phyloP scores from a whole-genome alignment of 1,284 basidiomycete genomes.

The Pseudozyma sp. region DNA sequence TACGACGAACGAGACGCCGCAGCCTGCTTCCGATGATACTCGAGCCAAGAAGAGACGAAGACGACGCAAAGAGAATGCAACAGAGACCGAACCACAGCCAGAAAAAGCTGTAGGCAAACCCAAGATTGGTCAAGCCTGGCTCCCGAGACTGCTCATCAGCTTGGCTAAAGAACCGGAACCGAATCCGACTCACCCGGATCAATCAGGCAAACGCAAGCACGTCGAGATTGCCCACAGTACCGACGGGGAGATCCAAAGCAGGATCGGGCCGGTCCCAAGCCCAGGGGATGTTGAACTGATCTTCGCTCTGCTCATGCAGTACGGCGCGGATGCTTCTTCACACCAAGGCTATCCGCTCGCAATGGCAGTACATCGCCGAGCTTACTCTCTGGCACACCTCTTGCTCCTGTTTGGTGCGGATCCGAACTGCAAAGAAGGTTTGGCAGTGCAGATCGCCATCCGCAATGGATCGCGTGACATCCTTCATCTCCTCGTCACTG shows the following conservation, averaged over 20 bases:
- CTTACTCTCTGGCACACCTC: conserved; percentile 26
- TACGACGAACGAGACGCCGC: neutral
- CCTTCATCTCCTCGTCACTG: conserved; percentile 25
- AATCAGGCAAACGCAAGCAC: neutral
- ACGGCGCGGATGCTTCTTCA: conserved; percentile 26
- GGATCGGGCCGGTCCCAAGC: conserved; percentile 19
- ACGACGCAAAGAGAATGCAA: neutral
- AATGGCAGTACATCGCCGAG: conserved; percentile 37
- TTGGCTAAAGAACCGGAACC: neutral
- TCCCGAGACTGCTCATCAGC: conserved; percentile 1
- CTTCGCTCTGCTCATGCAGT: conserved; percentile 14
- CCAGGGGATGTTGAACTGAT: conserved; percentile 17
- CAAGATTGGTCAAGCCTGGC: neutral
- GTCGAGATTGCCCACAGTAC: neutral
- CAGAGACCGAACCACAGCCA: neutral
- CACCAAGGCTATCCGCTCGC: conserved; percentile 42
- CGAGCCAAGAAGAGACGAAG: conserved; percentile 17
- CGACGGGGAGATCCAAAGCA: neutral
- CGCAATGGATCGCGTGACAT: conserved; percentile 21
- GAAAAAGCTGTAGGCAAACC: neutral
- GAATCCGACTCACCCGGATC: too few relatives aligned
- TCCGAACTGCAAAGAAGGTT: conserved; percentile 24
- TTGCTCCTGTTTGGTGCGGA: conserved; percentile 34
- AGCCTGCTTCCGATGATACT: neutral
- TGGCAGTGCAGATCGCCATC: conserved; percentile 42